phyloP scores from a whole-genome alignment of 2,329 filamentous ascomycete species.

The Pseudogymnoascus sp. region DNA sequence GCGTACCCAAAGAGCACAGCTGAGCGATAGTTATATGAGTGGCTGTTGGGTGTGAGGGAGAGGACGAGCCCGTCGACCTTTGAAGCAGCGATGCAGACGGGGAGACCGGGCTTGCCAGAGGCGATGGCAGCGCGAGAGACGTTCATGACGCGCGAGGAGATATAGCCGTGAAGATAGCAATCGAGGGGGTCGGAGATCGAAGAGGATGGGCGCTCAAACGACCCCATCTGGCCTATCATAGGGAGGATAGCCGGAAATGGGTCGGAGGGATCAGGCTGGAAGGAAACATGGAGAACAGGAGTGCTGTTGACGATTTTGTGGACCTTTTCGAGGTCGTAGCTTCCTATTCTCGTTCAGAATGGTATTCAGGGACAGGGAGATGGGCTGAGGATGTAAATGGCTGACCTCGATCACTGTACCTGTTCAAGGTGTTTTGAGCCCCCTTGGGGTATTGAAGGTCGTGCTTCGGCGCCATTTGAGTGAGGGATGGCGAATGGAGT shows the following conservation, averaged over 20 bases:
- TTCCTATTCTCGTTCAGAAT: conserved; percentile 40
- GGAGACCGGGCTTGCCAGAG: conserved; percentile 43
- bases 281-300: conserved; percentile 74
- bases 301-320: conserved; percentile 67
- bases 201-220: conserved; percentile 55
- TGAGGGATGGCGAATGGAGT: background rate
- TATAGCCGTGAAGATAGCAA: conserved; percentile 78
- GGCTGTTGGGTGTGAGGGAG: conserved; percentile 68
- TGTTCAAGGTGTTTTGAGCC: conserved; percentile 22
- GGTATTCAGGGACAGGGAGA: conserved; percentile 4
- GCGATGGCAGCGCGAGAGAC: conserved; percentile 33
- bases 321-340: conserved; percentile 66
- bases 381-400: background rate
- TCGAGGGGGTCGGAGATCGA: conserved; percentile 59
- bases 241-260: conserved; percentile 73
- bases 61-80: conserved; percentile 75
- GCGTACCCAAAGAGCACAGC: conserved; percentile 67
- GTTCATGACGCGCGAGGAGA: conserved; percentile 70
- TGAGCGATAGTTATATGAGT: conserved; percentile 83
- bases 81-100: conserved; percentile 65
- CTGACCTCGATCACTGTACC: conserved; percentile 22
- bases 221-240: conserved; percentile 80
- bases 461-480: conserved; percentile 11
- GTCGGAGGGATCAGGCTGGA: conserved; percentile 50
- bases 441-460: conserved; percentile 21